Evolutionary conservation across 371 early-diverging fungal species (phyloP).

Genomic region (Mortierella sp.): DNA sequence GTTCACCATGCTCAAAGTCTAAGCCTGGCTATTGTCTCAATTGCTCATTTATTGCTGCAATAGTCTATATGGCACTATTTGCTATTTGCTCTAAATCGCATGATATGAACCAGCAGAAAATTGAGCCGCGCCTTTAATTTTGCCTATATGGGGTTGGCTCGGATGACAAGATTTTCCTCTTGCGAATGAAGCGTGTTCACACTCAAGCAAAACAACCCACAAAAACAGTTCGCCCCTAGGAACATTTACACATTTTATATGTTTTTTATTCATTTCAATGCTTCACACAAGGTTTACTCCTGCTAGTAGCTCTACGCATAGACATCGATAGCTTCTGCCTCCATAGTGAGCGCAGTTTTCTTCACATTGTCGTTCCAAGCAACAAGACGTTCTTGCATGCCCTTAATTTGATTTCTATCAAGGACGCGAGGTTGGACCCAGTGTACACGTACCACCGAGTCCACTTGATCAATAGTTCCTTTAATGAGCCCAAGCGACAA

Average conservation of each 20-base stretch:
- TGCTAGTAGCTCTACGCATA: constrained; percentile 33
- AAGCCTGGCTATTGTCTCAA: neutral
- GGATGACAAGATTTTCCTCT: no score
- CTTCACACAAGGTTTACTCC: neutral
- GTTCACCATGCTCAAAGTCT: neutral
- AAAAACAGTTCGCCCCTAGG: no score
- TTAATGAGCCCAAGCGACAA: constrained; percentile 91
- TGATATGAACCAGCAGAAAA: neutral
- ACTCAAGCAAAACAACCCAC: no score
- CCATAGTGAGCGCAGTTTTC: constrained; percentile 70
- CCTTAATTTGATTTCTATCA: constrained; percentile 89
- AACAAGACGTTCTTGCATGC: constrained; percentile 72
- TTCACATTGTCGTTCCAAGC: constrained; percentile 69
- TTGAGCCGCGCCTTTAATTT: neutral
- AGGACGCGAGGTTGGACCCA: constrained; percentile 99
- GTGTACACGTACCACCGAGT: constrained; percentile 83
- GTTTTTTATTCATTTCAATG: constrained; percentile 9
- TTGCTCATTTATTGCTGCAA: neutral
- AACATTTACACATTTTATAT: neutral
- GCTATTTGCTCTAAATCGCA: neutral
- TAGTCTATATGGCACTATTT: neutral
- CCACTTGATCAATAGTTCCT: constrained; percentile 97
- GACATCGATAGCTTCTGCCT: constrained; percentile 65
- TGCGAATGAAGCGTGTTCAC: no score
- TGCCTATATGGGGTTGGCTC: no score